A percentile compares a stretch with the other conserved stretches of the same genome.
These are phyloP conservation scores for Russula emetica DNA, from an alignment of 768 basidiomycete genomes.

Conservation along the genomic window DNA sequence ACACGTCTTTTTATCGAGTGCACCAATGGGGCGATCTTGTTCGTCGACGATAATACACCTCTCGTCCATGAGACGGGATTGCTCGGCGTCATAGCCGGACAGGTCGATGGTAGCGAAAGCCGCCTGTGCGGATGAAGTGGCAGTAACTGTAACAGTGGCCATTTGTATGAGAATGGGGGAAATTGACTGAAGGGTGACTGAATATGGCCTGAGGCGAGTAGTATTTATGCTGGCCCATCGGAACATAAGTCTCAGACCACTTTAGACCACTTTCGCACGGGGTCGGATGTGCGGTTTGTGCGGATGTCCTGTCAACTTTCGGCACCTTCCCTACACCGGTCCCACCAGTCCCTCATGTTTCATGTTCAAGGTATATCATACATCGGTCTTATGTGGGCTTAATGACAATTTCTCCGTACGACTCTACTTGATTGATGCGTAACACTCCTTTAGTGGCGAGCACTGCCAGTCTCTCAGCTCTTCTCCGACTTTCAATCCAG, in stretches of 20 bases:
- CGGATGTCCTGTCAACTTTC: conserved; percentile 21
- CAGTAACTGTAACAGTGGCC: conserved; percentile 40
- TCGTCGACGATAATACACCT: conserved; percentile 89
- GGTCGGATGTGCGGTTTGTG: conserved; percentile 4
- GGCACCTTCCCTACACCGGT: neutral
- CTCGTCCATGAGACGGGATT: conserved; percentile 95
- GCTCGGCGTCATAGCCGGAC: conserved; percentile 83
- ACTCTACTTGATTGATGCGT: conserved; percentile 51
- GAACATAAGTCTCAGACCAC: neutral
- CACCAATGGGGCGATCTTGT: conserved; percentile 77
- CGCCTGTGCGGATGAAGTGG: conserved; percentile 14
- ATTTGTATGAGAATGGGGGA: conserved; percentile 26
- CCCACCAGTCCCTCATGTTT: neutral
- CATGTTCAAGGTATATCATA: neutral
- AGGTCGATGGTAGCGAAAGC: conserved; percentile 70
- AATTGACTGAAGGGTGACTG: conserved; percentile 6
- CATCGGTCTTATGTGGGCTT: conserved; percentile 34
- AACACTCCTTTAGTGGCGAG: conserved; percentile 73
- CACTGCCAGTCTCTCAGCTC: conserved; percentile 40
- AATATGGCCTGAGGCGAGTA: neutral
- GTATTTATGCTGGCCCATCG: conserved; percentile 19
- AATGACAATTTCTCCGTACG: conserved; percentile 55
- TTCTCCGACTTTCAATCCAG: neutral
- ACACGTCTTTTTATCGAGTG: conserved; percentile 97
- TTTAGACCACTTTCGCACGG: conserved; percentile 21